Evolutionary conservation across 2,329 filamentous ascomycete genomes (phyloP).

Genomic region (Leptographium lundbergii): DNA sequence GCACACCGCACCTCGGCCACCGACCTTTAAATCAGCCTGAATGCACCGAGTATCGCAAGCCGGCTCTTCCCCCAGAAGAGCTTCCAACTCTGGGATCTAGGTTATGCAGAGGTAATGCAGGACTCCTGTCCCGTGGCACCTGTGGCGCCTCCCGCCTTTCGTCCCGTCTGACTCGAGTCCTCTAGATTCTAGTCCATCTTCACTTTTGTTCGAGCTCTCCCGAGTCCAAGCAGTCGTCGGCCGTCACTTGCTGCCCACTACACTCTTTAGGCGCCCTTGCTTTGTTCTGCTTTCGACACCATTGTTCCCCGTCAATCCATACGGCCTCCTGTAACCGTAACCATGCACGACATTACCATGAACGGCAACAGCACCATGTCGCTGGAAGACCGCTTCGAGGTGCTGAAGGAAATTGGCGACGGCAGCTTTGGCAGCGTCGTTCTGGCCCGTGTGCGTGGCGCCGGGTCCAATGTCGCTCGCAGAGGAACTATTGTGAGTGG

Average conservation of each 20-base stretch:
- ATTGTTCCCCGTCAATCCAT: too few relatives aligned
- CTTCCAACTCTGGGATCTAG: constrained; percentile 1
- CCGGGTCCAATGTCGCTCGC: constrained; percentile 76
- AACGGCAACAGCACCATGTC: constrained; percentile 45
- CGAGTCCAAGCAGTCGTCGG: constrained; percentile 1
- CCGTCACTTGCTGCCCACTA: not conserved
- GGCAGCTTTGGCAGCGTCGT: constrained; percentile 96
- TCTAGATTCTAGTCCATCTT: not conserved
- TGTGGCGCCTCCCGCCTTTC: not conserved
- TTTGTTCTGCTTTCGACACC: not conserved
- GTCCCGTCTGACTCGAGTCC: not conserved
- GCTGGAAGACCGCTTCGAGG: constrained; percentile 89
- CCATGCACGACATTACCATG: constrained; percentile 60
- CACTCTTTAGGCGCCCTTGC: constrained; percentile 1
- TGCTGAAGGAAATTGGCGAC: constrained; percentile 96
- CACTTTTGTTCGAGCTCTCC: not conserved
- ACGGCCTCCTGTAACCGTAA: constrained; percentile 20
- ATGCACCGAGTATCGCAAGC: constrained; percentile 2
- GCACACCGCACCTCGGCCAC: not conserved
- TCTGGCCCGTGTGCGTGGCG: constrained; percentile 79
- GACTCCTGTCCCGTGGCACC: not conserved
- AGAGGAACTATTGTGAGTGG: constrained; percentile 76
- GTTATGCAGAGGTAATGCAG: constrained; percentile 3
- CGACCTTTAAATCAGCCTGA: not conserved
- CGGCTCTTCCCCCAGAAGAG: constrained; percentile 5